Conservation (phyloP, 306 rosid species). For the Canavalia ensiformis region DNA sequence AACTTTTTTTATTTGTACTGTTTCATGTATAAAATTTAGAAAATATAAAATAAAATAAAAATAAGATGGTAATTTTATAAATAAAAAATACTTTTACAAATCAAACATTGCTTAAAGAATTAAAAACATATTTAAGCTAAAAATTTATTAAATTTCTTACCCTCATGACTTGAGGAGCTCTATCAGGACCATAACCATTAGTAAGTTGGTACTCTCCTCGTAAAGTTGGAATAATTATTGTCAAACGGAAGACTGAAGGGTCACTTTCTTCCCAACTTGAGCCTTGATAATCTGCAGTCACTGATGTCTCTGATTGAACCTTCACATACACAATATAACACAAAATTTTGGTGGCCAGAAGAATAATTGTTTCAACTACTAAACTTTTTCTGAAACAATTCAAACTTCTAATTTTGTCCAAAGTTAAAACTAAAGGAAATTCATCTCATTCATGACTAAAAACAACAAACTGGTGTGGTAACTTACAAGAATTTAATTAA, state of each 20-base stretch:
- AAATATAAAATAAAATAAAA: too few relatives aligned
- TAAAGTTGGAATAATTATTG: slow-evolving; percentile 20
- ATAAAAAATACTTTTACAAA: too few relatives aligned
- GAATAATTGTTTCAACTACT: neutral
- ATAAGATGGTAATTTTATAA: too few relatives aligned
- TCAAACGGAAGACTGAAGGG: slow-evolving; percentile 61
- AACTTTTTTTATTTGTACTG: too few relatives aligned
- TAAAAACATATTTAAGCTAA: too few relatives aligned
- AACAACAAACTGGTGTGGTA: neutral
- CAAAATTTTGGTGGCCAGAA: neutral
- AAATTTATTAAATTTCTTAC: slow-evolving; percentile 26
- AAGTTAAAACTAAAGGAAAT: neutral
- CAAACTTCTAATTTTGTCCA: neutral
- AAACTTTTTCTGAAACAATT: neutral
- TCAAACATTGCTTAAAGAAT: too few relatives aligned
- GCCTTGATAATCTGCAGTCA: slow-evolving; percentile 63
- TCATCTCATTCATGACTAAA: neutral
- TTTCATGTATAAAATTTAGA: too few relatives aligned
- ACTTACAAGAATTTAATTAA: neutral
- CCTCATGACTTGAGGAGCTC: slow-evolving; percentile 60
- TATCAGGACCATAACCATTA: slow-evolving; percentile 67
- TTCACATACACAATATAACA: slow-evolving; percentile 27
- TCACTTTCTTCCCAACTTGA: slow-evolving; percentile 61
- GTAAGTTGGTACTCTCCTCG: slow-evolving; percentile 71
- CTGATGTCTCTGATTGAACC: slow-evolving; percentile 55